Evolutionary conservation across 495 filamentous ascomycete genomes (phyloP), one percentile per base, ranked within the genome.

Genomic region (Apiosordaria backusii): DNA sequence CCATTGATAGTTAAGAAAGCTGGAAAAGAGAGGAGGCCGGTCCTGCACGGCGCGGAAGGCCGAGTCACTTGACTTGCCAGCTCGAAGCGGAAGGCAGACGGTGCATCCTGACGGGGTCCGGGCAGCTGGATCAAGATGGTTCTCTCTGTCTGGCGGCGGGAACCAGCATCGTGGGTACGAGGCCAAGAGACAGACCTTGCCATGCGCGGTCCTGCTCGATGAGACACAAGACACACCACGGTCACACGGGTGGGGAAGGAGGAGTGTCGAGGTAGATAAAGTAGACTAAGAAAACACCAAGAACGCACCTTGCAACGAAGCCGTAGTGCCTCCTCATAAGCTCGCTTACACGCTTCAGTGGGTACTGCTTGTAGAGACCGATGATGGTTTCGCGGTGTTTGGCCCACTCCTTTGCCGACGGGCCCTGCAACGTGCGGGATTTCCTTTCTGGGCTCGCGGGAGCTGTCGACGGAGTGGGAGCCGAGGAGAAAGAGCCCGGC

Each of bases 261-360:
- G 35, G 35, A 13, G 35, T 15, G 35, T 45, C 35, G 9, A 13
- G 35, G 35, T 45, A 45, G 10, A 18, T 45, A 45, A 45, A 7
- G 9, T 45, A 13, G 35, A 45, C 35, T 15, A 45, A 45, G 35
- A 45, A 45, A 45, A 45, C 35, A 45, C 13, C 0, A 45, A 15
- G 10, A 23, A 60, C 68, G 53, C 71, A 76, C 74, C 74, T 76
- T 70, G 74, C 74, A n/a, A 71, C 70, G 68, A 76, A 74, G 70
- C 69, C 71, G 67, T 74, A 68, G 16, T 73, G 64, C 22, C 65
- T 76, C 26, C 59, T 74, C 72, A 76, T 76, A 27, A 74, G 65
- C 57, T 76, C 72, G 67, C 72, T 74, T 50, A 76, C 74, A 61
- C 65, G 67, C 64, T 76, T 73, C 27, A 76, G 65, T 50, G 74